Evolutionary conservation across 2,329 filamentous ascomycete genomes (phyloP).

Genomic region (Bipolaris cookei): DNA sequence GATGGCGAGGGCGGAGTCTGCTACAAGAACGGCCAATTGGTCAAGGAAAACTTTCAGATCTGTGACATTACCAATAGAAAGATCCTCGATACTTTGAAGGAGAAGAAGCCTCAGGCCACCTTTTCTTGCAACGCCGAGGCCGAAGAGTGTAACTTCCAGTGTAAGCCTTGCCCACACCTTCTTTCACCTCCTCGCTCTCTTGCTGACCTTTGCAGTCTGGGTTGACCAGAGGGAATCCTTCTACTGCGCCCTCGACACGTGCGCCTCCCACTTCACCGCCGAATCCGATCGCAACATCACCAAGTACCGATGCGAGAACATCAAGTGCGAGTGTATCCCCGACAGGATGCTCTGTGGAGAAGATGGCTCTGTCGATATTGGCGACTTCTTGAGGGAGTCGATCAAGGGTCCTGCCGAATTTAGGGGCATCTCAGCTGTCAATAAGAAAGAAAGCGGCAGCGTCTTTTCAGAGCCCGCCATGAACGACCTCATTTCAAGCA

Average conservation of each 20-base stretch:
- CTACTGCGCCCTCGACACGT: slow-evolving; percentile 88
- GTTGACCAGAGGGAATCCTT: slow-evolving; percentile 93
- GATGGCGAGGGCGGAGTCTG: slow-evolving; percentile 82
- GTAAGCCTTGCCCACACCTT: slow-evolving; percentile 57
- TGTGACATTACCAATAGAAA: slow-evolving; percentile 97
- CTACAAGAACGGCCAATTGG: slow-evolving; percentile 86
- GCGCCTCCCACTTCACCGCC: slow-evolving; percentile 73
- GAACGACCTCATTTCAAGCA: slow-evolving; percentile 83
- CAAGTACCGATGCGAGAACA: slow-evolving; percentile 80
- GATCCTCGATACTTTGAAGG: slow-evolving; percentile 84
- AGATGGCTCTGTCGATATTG: slow-evolving; percentile 87
- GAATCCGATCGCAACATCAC: slow-evolving; percentile 78
- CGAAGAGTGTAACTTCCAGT: slow-evolving; percentile 91
- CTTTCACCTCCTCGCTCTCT: background rate
- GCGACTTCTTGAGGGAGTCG: slow-evolving; percentile 80
- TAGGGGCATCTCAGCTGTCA: slow-evolving; percentile 66
- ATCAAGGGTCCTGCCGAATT: slow-evolving; percentile 91
- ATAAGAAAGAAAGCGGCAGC: slow-evolving; percentile 71
- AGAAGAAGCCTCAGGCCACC: slow-evolving; percentile 88
- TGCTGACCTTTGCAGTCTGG: slow-evolving; percentile 71
- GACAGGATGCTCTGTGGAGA: slow-evolving; percentile 94
- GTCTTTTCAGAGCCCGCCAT: slow-evolving; percentile 90
- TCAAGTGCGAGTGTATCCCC: slow-evolving; percentile 85
- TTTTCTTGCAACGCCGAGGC: slow-evolving; percentile 84
- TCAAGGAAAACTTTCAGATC: slow-evolving; percentile 96